Base-by-base conservation (phyloP, 1,284 basidiomycete genomes). In the Papiliotrema terrestris region DNA sequence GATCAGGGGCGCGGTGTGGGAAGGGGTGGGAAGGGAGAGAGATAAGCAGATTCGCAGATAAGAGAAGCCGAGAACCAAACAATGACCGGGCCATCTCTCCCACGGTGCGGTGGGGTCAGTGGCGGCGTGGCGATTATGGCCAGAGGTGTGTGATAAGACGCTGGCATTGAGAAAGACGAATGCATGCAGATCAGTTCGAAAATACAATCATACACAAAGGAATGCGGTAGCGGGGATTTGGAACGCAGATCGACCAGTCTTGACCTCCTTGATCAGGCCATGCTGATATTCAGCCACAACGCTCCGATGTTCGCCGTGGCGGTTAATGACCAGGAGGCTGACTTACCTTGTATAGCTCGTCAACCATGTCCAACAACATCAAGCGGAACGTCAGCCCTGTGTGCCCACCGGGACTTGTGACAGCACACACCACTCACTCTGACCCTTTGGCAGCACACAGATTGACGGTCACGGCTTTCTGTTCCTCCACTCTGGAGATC, bases 391-490 rank as follows among this genome's bases (percentile, higher is more conserved):
- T 44, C 8, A 48, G 26, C n/a, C 29, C 9, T 6, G 22, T 25
- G 29, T 25, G n/a, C 37, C 11, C n/a, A 14, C 20, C 8, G 8
- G 6, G 4, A 11, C 17, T 2, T 1, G 32, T 11, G 36, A 32
- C 11, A 32, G 6, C 11, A 11, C 6, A 26, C 39, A 79, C 74
- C 54, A n/a, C n/a, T n/a, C 75, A 72, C 55, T 80, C 79, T 59
- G 78, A 80, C 17, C 70, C 70, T 42, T 71, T 73, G 13, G 71
- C 66, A 15, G 78, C 72, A 14, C 78, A 63, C 51, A 80, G 71
- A 52, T 71, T 75, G 51, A 79, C 59, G 0, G 77, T 76, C 9
- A 80, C 77, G 0, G 78, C 74, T 13, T 78, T 66, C 54, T 70
- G 69, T 62, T 80, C 79, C 22, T 61, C 65, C 23, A 67, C 61